Conservation (phyloP, 257 asterid genomes). For the Penstemon eatonii region DNA sequence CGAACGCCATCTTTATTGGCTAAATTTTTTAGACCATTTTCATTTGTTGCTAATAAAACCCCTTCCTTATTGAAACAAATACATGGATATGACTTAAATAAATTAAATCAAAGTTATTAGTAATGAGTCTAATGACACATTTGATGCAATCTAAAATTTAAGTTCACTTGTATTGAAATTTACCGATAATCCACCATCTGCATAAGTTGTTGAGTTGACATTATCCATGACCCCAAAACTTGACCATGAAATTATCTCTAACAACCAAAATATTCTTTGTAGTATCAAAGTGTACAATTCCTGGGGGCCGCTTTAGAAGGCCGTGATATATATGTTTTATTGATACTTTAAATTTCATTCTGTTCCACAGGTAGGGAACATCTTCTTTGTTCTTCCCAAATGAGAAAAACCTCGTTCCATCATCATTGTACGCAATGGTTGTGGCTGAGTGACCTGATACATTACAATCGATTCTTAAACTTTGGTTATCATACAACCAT, state of each 20-base stretch:
- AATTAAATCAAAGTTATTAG: constrained; percentile 17
- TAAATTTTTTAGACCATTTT: constrained; percentile 57
- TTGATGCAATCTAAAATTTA: not conserved
- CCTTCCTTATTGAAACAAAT: constrained; percentile 65
- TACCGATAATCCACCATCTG: constrained; percentile 74
- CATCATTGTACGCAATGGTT: constrained; percentile 65
- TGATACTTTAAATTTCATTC: constrained; percentile 67
- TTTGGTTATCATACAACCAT: constrained; percentile 61
- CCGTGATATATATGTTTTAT: constrained; percentile 57
- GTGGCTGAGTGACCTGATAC: constrained; percentile 70
- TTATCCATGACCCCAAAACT: constrained; percentile 72
- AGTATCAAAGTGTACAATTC: constrained; percentile 63
- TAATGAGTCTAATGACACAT: not conserved
- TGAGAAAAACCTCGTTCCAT: constrained; percentile 63
- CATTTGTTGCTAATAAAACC: constrained; percentile 60
- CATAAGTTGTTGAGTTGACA: constrained; percentile 45
- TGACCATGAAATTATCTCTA: constrained; percentile 55
- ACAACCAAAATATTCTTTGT: constrained; percentile 60
- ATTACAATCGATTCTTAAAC: constrained; percentile 62
- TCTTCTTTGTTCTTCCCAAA: constrained; percentile 73
- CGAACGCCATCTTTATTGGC: constrained; percentile 60
- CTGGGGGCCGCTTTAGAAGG: constrained; percentile 56
- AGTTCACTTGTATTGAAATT: not conserved
- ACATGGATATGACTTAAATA: constrained; percentile 57
- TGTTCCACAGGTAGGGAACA: constrained; percentile 60